Percentiles rank a stretch among this genome's conserved stretches.
phyloP scores from a whole-genome alignment of 208 protist genomes.

The Acanthamoeba healyi region DNA sequence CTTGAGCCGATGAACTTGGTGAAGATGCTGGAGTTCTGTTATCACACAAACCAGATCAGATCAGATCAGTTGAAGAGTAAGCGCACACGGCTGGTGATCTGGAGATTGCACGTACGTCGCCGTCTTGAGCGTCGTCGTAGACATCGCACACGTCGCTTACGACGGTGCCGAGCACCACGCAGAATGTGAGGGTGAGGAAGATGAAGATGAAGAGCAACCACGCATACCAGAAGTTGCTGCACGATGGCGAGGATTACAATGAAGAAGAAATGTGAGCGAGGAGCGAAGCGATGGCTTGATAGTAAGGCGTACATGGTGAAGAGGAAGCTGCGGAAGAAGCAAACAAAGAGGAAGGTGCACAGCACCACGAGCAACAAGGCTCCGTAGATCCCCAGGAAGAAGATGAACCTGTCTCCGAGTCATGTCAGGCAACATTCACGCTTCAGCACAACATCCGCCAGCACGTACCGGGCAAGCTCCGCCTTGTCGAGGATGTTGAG shows the following conservation, averaged over 20 bases:
- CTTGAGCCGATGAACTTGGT: not conserved
- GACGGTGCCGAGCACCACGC: not conserved
- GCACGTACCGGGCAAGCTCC: not conserved
- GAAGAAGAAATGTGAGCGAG: not conserved
- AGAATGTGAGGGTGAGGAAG: slow-evolving; percentile 28
- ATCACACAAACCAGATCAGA: not conserved
- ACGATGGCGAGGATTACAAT: not conserved
- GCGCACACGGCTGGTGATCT: too few relatives aligned
- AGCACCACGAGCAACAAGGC: not conserved
- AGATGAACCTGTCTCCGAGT: not conserved
- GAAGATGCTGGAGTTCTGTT: slow-evolving; percentile 27
- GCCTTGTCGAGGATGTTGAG: slow-evolving; percentile 6
- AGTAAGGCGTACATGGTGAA: not conserved
- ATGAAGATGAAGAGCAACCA: slow-evolving; percentile 42
- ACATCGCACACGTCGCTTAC: slow-evolving; percentile 14
- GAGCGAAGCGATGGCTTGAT: not conserved
- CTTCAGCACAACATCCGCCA: not conserved
- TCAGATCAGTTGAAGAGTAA: not conserved
- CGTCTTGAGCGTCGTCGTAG: not conserved
- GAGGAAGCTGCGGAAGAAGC: slow-evolving; percentile 9
- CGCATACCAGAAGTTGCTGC: slow-evolving; percentile 41
- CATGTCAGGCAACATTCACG: not conserved
- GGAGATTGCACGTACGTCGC: too few relatives aligned
- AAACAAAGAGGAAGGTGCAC: slow-evolving; percentile 16
- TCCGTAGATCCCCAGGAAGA: slow-evolving; percentile 9